These are phyloP conservation scores for Phytophthora colocasiae DNA, from an alignment of 352 stramenopile species.

Conservation along the genomic window DNA sequence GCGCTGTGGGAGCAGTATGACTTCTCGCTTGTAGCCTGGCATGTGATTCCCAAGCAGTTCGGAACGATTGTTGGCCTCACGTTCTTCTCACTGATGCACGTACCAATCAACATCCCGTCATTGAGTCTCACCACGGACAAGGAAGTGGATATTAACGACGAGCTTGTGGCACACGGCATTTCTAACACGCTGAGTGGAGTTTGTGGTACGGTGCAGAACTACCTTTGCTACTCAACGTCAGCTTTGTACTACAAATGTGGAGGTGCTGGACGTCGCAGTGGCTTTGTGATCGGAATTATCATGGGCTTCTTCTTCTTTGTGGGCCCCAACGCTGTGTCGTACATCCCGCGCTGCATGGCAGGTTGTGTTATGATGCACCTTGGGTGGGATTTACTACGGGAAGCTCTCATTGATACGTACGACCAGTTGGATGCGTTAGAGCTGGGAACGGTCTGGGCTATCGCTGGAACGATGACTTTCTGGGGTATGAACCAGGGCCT, in stretches of 20 bases:
- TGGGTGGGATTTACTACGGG: conserved; percentile 89
- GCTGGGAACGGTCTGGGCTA: conserved; percentile 91
- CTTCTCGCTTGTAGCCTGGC: conserved; percentile 69
- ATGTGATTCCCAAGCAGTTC: conserved; percentile 75
- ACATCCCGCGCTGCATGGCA: conserved; percentile 93
- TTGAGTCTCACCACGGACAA: conserved; percentile 83
- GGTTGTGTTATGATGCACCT: conserved; percentile 94
- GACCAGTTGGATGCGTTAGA: conserved; percentile 91
- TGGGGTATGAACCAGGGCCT: conserved; percentile 93
- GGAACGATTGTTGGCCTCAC: conserved; percentile 88
- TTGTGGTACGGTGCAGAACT: conserved; percentile 91
- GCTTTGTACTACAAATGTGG: conserved; percentile 91
- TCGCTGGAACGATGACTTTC: conserved; percentile 92
- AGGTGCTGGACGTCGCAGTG: conserved; percentile 70
- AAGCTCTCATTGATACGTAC: conserved; percentile 91
- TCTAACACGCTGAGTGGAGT: conserved; percentile 91
- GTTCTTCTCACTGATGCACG: conserved; percentile 95
- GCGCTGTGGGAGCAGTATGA: conserved; percentile 80
- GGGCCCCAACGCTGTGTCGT: conserved; percentile 83
- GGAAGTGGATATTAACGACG: conserved; percentile 94
- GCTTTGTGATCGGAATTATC: conserved; percentile 65
- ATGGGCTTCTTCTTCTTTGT: conserved; percentile 91
- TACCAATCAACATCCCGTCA: conserved; percentile 96
- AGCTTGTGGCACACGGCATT: conserved; percentile 93
- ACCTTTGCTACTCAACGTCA: conserved; percentile 90